Conservation (phyloP, 805 yeast species). For the Wickerhamomyces chaumierensis region DNA sequence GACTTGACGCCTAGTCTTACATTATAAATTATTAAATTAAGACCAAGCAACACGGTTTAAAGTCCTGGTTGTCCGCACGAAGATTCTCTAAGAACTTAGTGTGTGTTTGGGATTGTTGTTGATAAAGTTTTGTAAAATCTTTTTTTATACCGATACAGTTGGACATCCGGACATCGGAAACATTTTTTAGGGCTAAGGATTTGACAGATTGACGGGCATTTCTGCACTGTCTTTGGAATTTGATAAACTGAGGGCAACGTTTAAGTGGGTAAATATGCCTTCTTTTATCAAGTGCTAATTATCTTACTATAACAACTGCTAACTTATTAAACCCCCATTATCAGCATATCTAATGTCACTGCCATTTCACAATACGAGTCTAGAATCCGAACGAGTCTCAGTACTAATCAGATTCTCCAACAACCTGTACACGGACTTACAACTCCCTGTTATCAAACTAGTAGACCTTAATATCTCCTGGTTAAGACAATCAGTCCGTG, state of each 20-base stretch:
- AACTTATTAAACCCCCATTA: too few species aligned
- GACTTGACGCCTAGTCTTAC: conserved; percentile 53
- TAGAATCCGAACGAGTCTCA: conserved; percentile 1
- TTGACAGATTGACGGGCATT: not conserved
- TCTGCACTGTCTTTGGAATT: not conserved
- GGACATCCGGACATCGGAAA: not conserved
- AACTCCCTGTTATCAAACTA: conserved; percentile 23
- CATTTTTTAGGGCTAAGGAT: not conserved
- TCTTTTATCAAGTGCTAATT: too few species aligned
- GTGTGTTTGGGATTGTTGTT: not conserved
- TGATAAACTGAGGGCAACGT: not conserved
- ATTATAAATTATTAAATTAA: conserved; percentile 9
- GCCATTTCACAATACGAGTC: not conserved
- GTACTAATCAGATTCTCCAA: conserved; percentile 35
- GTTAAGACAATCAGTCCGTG: conserved; percentile 33
- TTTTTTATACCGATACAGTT: not conserved
- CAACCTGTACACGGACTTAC: conserved; percentile 28
- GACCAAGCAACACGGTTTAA: conserved; percentile 62
- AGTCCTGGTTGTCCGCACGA: conserved; percentile 71
- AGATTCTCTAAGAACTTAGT: not conserved
- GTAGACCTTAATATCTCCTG: conserved; percentile 25
- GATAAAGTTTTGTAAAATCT: not conserved
- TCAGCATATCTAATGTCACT: not conserved
- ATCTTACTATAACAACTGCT: too few species aligned
- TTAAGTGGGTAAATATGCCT: too few species aligned